phyloP scores from a whole-genome alignment of 768 basidiomycete genomes.

The Botryobasidium botryosum region DNA sequence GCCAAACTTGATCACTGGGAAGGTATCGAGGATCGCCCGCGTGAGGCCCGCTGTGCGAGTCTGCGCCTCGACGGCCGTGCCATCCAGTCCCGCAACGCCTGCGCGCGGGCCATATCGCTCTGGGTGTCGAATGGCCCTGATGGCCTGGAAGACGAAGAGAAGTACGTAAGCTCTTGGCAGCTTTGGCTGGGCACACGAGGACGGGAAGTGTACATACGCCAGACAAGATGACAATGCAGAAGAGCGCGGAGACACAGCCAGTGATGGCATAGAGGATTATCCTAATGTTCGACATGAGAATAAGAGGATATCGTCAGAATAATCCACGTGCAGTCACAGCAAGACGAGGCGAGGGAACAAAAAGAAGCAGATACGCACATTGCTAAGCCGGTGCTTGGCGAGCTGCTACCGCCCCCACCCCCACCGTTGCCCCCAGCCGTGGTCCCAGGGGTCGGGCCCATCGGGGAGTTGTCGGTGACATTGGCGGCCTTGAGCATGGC shows the following conservation, averaged over 20 bases:
- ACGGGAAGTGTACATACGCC: slow-evolving; percentile 35
- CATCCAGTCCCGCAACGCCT: slow-evolving; percentile 19
- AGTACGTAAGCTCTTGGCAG: not conserved
- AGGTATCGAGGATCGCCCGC: slow-evolving; percentile 87
- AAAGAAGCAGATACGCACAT: slow-evolving; percentile 40
- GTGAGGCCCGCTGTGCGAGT: slow-evolving; percentile 73
- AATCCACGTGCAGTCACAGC: not conserved
- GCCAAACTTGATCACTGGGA: slow-evolving; percentile 83
- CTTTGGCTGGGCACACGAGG: not conserved
- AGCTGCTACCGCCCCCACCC: slow-evolving; percentile 8
- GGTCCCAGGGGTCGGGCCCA: slow-evolving; percentile 7
- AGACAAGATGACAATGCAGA: slow-evolving; percentile 69
- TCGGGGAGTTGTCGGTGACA: slow-evolving; percentile 27
- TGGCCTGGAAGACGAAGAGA: slow-evolving; percentile 30
- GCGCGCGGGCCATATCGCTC: slow-evolving; percentile 77
- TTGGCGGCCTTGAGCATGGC: slow-evolving; percentile 52
- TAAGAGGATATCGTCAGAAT: not conserved
- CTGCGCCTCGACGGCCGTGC: slow-evolving; percentile 29
- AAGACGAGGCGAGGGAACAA: too few relatives aligned
- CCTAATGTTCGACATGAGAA: slow-evolving; percentile 25
- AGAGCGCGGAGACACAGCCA: slow-evolving; percentile 71
- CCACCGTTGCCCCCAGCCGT: slow-evolving; percentile 16
- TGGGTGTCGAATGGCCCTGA: slow-evolving; percentile 71
- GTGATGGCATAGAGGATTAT: slow-evolving; percentile 77
- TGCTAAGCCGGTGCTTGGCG: slow-evolving; percentile 42